Base-by-base conservation (phyloP, 305 asterid species). In the Andrographis paniculata region DNA sequence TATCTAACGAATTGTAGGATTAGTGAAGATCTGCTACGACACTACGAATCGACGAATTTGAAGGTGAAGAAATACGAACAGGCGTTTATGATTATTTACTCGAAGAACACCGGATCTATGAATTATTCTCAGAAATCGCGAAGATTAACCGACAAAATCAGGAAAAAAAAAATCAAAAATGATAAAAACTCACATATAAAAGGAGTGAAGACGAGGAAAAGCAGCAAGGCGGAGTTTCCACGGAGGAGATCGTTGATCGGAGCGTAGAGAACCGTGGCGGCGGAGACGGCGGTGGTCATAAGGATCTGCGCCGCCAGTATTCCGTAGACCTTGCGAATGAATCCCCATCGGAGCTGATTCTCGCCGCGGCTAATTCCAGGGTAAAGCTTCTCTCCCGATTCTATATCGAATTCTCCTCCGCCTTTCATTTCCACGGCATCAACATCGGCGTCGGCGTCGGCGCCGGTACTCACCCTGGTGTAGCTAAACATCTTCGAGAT, bases 331-430 rank as follows among this genome's bases (percentile, higher is more conserved):
- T 88, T 88, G 68, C 93, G 94, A 12, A 88, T 85, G 71, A 88
- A 88, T 7, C 93, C 95, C 97, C 97, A 88, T 41, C 97, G 91
- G 27, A 88, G 82, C 59, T 75, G 87, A 59, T 85, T 88, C 71
- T 88, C 97, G 22, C 87, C 93, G 58, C 63, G 57, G 9, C 94
- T 87, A 61, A 88, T 80, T 22, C 95, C 95, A 3, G 97, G 97
- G 60, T 82, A 82, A 47, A 88, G 62, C 48, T 61, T 61, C 30
- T 74, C 85, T 7, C 97, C 97, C 39, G 88, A 70, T 58, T 89
- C 97, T 6, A 89, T 51, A 59, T 89, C 97, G 2, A 75, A 41
- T 14, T 71, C 67, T 1, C 17, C 67, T 1, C 17, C 67, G 61
- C 57, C 72, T 51, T 75, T 75, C 63, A 62, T 28, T 1, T 28